Percentiles rank a stretch among this genome's conserved stretches.
Evolutionary conservation across 257 asterid species (phyloP).

Genomic region (Cinchona pubescens): DNA sequence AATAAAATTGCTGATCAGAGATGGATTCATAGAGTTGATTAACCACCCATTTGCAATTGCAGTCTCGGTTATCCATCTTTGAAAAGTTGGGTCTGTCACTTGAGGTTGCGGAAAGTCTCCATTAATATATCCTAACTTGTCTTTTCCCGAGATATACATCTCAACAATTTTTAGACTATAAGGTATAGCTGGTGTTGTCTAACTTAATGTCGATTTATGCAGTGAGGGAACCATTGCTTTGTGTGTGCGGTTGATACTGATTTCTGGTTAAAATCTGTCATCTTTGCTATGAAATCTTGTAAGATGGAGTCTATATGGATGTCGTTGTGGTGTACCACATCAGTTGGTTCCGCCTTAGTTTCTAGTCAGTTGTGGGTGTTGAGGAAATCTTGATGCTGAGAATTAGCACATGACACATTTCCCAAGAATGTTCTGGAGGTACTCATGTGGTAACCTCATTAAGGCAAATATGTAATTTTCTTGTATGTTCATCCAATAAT

Average conservation of each 20-base stretch:
- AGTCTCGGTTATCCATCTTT: not conserved
- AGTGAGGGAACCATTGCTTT: not conserved
- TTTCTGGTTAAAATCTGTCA: not conserved
- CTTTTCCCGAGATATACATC: not conserved
- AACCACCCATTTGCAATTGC: no score
- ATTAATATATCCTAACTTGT: not conserved
- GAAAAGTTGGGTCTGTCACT: not conserved
- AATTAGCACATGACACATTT: no score
- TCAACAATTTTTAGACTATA: not conserved
- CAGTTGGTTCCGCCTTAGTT: no score
- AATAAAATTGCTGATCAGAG: not conserved
- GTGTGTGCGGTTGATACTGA: not conserved
- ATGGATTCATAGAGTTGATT: not conserved
- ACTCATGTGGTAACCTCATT: no score
- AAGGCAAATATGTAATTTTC: no score
- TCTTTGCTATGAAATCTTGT: no score
- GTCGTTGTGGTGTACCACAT: no score
- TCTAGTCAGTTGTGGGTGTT: no score
- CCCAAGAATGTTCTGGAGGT: no score
- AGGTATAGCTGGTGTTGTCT: not conserved
- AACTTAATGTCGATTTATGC: not conserved
- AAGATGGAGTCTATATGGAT: no score
- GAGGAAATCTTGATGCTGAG: no score
- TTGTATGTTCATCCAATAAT: no score
- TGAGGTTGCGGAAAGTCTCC: not conserved